Evolutionary conservation across 2,329 filamentous ascomycete species (phyloP), one percentile per base, ranked within the genome.

Genomic region (Neobulgaria alba): DNA sequence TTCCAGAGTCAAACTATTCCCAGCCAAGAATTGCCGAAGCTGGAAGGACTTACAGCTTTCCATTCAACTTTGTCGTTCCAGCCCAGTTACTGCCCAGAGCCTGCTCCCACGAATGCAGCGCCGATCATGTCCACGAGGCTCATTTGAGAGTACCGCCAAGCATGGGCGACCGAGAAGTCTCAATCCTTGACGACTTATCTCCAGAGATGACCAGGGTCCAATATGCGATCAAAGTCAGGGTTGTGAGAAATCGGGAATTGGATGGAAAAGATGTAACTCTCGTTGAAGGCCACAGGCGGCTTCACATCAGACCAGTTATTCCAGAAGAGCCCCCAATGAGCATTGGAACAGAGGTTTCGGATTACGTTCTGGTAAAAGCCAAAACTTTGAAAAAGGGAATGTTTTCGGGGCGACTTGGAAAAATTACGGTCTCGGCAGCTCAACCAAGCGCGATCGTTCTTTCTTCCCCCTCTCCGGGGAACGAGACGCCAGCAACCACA

Each of bases 61-160:
- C 54, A 2, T 59, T 56, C 48, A 55, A 59, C 43, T 61, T 61
- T 40, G 57, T 56, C 9, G 46, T 61, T 31, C 58, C 58, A 1
- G 46, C 55, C 10, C 56, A 51, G 15, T 49, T 61, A 7, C 52
- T 60, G 19, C 57, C 56, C 2, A 45, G 46, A 31, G 49, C 53
- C 10, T 61, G 58, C 38, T 36, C 41, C 3, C 58, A 61, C 35
- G 33, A 36, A 1, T 37, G 41, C 16, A 34, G 33, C n/a, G 17
- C 44, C 1, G 51, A 53, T 2, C 54, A 57, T 38, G 53, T 61
- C n/a, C 51, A 54, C 12, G 33, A 56, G 3, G 55, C 53, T 14
- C 58, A 61, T 45, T 32, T 58, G 3, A 52, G 56, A 31, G 47
- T 59, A 2, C 58, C 55, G 16, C 54, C 58, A 0, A 58, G 52